Evolutionary conservation across 2,329 filamentous ascomycete genomes (phyloP).

Genomic region (Penicillium crustosum): DNA sequence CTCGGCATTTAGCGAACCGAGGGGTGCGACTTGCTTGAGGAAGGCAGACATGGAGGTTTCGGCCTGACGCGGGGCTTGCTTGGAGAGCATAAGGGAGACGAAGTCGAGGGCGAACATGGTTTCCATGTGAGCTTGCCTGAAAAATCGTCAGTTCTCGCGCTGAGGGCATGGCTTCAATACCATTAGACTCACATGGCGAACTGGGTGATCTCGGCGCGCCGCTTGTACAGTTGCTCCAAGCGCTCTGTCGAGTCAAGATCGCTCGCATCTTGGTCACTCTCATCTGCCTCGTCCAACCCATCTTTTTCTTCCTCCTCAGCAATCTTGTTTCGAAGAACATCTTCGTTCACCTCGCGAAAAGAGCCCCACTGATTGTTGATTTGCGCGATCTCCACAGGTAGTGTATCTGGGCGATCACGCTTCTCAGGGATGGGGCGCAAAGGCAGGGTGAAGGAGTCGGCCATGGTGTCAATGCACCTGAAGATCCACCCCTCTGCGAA

Average conservation of each 20-base stretch:
- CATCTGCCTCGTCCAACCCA: conserved; percentile 46
- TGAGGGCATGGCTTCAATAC: neutral
- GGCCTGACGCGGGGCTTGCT: conserved; percentile 70
- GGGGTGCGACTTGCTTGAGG: conserved; percentile 69
- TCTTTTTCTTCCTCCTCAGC: conserved; percentile 50
- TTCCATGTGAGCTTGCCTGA: conserved; percentile 48
- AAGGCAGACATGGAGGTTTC: conserved; percentile 67
- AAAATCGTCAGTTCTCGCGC: conserved; percentile 4
- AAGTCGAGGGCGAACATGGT: conserved; percentile 72
- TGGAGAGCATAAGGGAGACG: conserved; percentile 79
- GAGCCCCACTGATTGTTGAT: conserved; percentile 77
- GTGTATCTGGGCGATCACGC: conserved; percentile 56
- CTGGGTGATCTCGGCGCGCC: conserved; percentile 46
- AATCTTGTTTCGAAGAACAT: conserved; percentile 69
- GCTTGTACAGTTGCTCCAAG: conserved; percentile 45
- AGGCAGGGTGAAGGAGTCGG: conserved; percentile 54
- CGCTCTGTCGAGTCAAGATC: conserved; percentile 42
- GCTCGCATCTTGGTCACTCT: conserved; percentile 30
- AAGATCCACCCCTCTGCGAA: neutral
- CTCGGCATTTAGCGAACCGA: conserved; percentile 71
- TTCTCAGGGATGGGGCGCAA: conserved; percentile 55
- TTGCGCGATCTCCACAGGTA: conserved; percentile 75
- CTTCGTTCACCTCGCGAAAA: conserved; percentile 77
- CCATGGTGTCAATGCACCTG: conserved; percentile 28
- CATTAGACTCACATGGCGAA: conserved; percentile 40